phyloP scores from a whole-genome alignment of 1,139 yeast genomes.

The Pneumocystis jirovecii region DNA sequence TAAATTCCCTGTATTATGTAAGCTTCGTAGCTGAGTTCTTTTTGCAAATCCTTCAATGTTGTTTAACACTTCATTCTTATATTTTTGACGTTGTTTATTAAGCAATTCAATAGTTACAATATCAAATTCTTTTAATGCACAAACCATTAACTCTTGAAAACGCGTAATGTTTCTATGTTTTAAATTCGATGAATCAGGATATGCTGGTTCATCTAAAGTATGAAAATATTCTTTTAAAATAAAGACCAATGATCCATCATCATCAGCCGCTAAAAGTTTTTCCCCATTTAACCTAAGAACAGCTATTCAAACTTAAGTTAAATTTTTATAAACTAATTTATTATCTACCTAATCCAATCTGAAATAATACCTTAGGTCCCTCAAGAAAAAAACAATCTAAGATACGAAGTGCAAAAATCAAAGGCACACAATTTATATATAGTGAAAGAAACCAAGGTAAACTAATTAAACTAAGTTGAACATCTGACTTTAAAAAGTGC shows the following conservation, averaged over 20 bases:
- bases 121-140: slow-evolving; percentile 82
- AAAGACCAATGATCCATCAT: slow-evolving; percentile 83
- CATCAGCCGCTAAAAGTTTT: slow-evolving; percentile 59
- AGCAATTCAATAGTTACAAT: slow-evolving; percentile 64
- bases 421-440: slow-evolving; percentile 84
- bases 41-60: slow-evolving; percentile 85
- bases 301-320: slow-evolving; percentile 28
- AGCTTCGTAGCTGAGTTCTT: slow-evolving; percentile 73
- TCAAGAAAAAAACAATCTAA: slow-evolving; percentile 82
- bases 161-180: slow-evolving; percentile 56
- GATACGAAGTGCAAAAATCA: slow-evolving; percentile 82
- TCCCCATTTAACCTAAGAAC: slow-evolving; percentile 77
- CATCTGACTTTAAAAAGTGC: slow-evolving; percentile 63
- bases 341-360: slow-evolving; percentile 47
- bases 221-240: slow-evolving; percentile 70
- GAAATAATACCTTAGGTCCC: slow-evolving; percentile 81
- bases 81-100: slow-evolving; percentile 50
- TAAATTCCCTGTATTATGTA: slow-evolving; percentile 57
- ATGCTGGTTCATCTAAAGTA: slow-evolving; percentile 64
- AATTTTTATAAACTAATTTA: background rate
- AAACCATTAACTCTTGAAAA: slow-evolving; percentile 79
- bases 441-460: slow-evolving; percentile 92
- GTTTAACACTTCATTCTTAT: slow-evolving; percentile 61
- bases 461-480: slow-evolving; percentile 87
- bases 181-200: slow-evolving; percentile 54